Conservation (phyloP, 164 flowering plant species). For the Pachysandra terminalis region DNA sequence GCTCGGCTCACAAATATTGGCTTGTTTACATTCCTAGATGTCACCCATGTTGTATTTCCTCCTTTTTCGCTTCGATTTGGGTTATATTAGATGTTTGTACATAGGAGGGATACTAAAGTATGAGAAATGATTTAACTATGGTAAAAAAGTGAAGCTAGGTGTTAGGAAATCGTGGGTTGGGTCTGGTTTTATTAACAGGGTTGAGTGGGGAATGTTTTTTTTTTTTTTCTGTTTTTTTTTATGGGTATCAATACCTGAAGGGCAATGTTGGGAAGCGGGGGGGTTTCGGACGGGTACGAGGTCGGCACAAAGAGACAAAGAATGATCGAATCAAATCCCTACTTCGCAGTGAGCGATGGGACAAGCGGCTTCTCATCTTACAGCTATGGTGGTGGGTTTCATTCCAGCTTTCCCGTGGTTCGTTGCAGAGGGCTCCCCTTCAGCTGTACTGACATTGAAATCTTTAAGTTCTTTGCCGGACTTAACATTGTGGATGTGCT, state of each 20-base stretch:
- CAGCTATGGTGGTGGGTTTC: slow-evolving; percentile 27
- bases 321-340: slow-evolving; percentile 46
- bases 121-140: slow-evolving; percentile 19
- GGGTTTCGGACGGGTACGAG: slow-evolving; percentile 38
- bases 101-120: slow-evolving; percentile 11
- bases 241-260: slow-evolving; percentile 36
- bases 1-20: no score
- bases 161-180: slow-evolving; percentile 61
- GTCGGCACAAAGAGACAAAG: slow-evolving; percentile 43
- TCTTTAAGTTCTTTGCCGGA: slow-evolving; percentile 87
- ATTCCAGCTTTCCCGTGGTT: slow-evolving; percentile 71
- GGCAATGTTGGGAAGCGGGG: slow-evolving; percentile 43
- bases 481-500: slow-evolving; percentile 83
- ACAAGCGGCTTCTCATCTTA: slow-evolving; percentile 27
- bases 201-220: slow-evolving; percentile 70
- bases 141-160: slow-evolving; percentile 25
- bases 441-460: slow-evolving; percentile 81
- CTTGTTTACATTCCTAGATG: no score
- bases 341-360: slow-evolving; percentile 86
- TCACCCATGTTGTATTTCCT: slow-evolving; percentile 8
- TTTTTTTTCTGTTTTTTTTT: no score
- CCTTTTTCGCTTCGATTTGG: neutral
- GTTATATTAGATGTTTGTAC: neutral
- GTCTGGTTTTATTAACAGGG: slow-evolving; percentile 88
- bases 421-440: slow-evolving; percentile 90